Base-by-base conservation (phyloP, 2,329 filamentous ascomycete genomes). In the Colletotrichum chrysophilum region DNA sequence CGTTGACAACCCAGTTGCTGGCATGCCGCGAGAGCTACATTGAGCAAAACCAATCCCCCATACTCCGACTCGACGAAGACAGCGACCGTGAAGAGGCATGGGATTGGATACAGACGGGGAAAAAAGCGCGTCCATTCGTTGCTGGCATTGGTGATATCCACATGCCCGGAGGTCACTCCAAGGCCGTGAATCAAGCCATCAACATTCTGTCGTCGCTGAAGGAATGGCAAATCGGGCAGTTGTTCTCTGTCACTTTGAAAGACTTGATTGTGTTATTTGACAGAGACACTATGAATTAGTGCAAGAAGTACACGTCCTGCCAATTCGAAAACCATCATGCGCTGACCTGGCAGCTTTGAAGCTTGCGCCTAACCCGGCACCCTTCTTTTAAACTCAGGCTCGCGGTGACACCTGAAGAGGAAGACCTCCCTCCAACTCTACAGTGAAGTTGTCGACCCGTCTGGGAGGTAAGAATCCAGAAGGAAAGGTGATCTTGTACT, bases 141-240 rank as follows among this genome's bases (percentile, higher is more conserved):
- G 30, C 61, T 24, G 61, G 61, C 30, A 26, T 65, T 65, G 32
- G 61, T 3, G 61, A 65, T 9, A 66, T 34, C 7, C 38, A 55
- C 36, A 4, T 30, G 61, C 61, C 34, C 30, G 61, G 61, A 7
- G 58, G 58, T 14, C 28, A 61, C 28, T 61, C 58, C 6, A 61
- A 61, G 18, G 58, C 30, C 18, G 58, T 61, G 4, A 8, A 28
- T 13, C 58, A 61, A 34, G 58, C 58, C 1, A 34, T 61, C 28
- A 21, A 34, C 18, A 32, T 61, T 61, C 58, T 61, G 10, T 28
- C 28, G 18, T 61, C 58, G 3, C 16, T 43, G 14, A 36, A 28
- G 61, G 30, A 65, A 6, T 65, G 30, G 30, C 18, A 65, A 12
- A 65, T 36, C 43, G n/a, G 61, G 12, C 58, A 61, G 18, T 13